Evolutionary conservation across 2,329 filamentous ascomycete genomes (phyloP), one percentile per base, ranked within the genome.

Genomic region (Neophaeococcomyces mojaviensis): DNA sequence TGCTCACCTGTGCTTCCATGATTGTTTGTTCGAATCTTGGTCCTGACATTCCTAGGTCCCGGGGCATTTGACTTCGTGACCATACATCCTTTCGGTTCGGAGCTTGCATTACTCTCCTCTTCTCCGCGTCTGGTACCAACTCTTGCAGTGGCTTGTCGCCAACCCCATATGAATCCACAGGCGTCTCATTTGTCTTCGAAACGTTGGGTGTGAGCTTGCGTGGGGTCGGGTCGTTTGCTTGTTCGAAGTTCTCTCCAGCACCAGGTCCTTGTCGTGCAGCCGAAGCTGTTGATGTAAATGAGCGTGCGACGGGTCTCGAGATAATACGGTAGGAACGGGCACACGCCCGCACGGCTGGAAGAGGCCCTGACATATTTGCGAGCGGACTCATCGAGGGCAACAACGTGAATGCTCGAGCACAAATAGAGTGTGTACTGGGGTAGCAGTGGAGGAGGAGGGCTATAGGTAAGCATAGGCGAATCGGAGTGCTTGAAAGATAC

Each of bases 11-110:
- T 56, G 84, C 71, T 58, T 83, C 80, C 70, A 97, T 90, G 61
- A 94, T 87, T 28, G 88, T 97, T 79, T 97, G 90, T 75, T 98
- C 92, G 62, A 98, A 98, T 58, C 90, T 77, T 55, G 92, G 92
- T 34, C 92, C 92, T 34, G 81, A 81, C 90, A 98, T 98, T 44
- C 88, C 92, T 66, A 81, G 69, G 44, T 79, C 77, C 59, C 90
- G 77, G 32, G 88, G 81, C 67, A 80, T 79, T 76, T 98, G 92
- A 70, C 81, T 94, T 61, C 79, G 72, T 51, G 87, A 88, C 92
- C 92, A 98, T 49, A 87, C 77, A 4, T 69, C 78, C 49, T 74
- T 69, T 52, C 88, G 80, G 73, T 98, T 98, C 18, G 92, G 92
- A 26, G 90, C 87, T 73, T 98, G 92, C 65, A 74, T 68, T 47